A percentile compares a stretch with the other conserved stretches of the same genome.
phyloP scores from a whole-genome alignment of 331 rosid genomes.

The Arachis monticola region DNA sequence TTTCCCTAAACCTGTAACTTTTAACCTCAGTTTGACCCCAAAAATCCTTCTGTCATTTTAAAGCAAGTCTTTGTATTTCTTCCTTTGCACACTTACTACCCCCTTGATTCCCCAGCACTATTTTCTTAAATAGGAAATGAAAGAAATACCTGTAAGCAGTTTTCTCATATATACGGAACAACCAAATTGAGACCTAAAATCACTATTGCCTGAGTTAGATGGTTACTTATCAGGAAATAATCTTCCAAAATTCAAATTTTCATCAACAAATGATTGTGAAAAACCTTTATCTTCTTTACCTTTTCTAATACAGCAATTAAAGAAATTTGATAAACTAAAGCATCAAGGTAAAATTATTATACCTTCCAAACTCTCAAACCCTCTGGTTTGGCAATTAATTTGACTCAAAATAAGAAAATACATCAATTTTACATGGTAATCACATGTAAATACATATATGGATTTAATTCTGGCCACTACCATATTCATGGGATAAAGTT shows the following conservation, averaged over 20 bases:
- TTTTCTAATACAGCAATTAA: neutral
- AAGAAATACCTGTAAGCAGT: neutral
- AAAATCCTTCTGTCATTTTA: constrained; percentile 2
- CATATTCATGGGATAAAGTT: neutral
- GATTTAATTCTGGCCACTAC: neutral
- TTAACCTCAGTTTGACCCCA: constrained; percentile 8
- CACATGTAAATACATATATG: too few species aligned
- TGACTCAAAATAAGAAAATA: neutral
- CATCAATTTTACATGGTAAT: neutral
- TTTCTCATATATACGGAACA: neutral
- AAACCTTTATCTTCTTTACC: neutral
- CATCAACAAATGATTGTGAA: constrained; percentile 3
- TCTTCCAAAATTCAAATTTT: neutral
- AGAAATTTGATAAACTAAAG: neutral
- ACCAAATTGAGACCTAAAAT: constrained; percentile 4
- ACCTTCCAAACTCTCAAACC: constrained; percentile 22
- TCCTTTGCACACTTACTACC: neutral
- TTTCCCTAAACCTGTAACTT: neutral
- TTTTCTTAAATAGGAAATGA: constrained; percentile 1
- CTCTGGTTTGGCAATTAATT: constrained; percentile 1
- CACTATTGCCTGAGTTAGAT: neutral
- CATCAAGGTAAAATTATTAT: neutral
- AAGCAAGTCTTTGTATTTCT: neutral
- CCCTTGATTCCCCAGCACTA: constrained; percentile 8
- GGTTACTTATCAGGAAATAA: neutral